Evolutionary conservation across 2,329 filamentous ascomycete species (phyloP).

Genomic region (Metarhizium anisopliae): DNA sequence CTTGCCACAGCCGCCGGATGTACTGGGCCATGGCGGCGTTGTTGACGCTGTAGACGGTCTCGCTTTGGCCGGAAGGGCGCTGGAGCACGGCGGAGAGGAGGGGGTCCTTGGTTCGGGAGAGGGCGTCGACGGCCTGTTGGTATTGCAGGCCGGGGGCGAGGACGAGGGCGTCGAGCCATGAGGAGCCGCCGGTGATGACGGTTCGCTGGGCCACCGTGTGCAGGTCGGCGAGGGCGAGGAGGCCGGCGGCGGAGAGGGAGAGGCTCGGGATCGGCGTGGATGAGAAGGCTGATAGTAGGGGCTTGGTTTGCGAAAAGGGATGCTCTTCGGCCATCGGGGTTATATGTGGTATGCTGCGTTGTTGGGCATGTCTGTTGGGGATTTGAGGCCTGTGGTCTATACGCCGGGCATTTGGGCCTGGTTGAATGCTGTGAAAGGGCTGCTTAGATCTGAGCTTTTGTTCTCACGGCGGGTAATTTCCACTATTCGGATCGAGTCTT

Average conservation of each 20-base stretch:
- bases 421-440: too few species aligned
- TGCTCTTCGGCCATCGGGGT: neutral
- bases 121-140: constrained; percentile 45
- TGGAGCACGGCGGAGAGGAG: constrained; percentile 19
- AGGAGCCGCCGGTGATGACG: constrained; percentile 45
- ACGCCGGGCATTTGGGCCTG: too few species aligned
- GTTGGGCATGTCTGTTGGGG: too few species aligned
- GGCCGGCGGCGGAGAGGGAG: constrained; percentile 40
- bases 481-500: too few species aligned
- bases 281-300: constrained; percentile 32
- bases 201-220: constrained; percentile 47
- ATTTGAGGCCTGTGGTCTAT: too few species aligned
- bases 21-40: constrained; percentile 47
- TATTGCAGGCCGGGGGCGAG: constrained; percentile 53
- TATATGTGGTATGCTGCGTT: neutral
- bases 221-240: constrained; percentile 51
- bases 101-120: constrained; percentile 31
- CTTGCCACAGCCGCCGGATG: constrained; percentile 19
- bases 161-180: constrained; percentile 46
- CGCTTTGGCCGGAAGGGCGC: neutral
- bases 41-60: constrained; percentile 25
- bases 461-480: too few species aligned
- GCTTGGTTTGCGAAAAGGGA: constrained; percentile 2
- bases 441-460: too few species aligned
- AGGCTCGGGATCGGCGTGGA: constrained; percentile 35